Evolutionary conservation across 2,329 filamentous ascomycete genomes (phyloP).

Genomic region (Dactylellina parvicollis): DNA sequence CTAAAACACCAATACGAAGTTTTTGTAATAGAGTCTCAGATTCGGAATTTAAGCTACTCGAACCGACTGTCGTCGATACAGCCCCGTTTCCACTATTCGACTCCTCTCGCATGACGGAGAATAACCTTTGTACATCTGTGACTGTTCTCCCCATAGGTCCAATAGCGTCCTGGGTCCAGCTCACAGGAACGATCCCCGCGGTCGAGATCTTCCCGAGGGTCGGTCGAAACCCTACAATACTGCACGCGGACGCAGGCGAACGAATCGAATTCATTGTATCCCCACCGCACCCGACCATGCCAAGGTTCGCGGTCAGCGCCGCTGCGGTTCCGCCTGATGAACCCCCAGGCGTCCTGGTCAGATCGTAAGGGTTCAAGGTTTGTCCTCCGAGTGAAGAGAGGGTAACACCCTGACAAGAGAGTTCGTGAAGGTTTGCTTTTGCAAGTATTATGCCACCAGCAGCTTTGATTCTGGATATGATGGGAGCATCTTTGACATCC

Average conservation of each 20-base stretch:
- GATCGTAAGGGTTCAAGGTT: constrained; percentile 74
- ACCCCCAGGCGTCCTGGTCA: constrained; percentile 72
- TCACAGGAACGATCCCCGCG: constrained; percentile 68
- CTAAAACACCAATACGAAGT: constrained; percentile 13
- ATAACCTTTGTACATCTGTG: constrained; percentile 65
- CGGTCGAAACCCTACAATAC: constrained; percentile 70
- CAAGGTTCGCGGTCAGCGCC: constrained; percentile 68
- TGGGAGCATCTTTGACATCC: constrained; percentile 66
- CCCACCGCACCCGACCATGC: constrained; percentile 69
- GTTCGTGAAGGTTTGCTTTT: constrained; percentile 71
- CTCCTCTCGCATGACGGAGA: constrained; percentile 66
- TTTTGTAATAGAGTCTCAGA: not conserved
- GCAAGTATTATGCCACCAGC: constrained; percentile 70
- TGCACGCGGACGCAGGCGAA: constrained; percentile 71
- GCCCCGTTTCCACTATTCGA: not conserved
- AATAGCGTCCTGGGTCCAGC: constrained; percentile 68
- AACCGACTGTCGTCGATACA: not conserved
- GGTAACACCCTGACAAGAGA: constrained; percentile 72
- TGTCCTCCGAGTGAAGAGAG: constrained; percentile 73
- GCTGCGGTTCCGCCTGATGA: constrained; percentile 72
- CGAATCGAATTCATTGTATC: constrained; percentile 72
- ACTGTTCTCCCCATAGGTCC: constrained; percentile 68
- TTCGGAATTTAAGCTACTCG: not conserved
- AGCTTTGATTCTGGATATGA: constrained; percentile 65
- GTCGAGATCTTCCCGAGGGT: constrained; percentile 67